Evolutionary conservation across 2,329 filamentous ascomycete genomes (phyloP).

Genomic region (Paracoccidioides brasiliensis): DNA sequence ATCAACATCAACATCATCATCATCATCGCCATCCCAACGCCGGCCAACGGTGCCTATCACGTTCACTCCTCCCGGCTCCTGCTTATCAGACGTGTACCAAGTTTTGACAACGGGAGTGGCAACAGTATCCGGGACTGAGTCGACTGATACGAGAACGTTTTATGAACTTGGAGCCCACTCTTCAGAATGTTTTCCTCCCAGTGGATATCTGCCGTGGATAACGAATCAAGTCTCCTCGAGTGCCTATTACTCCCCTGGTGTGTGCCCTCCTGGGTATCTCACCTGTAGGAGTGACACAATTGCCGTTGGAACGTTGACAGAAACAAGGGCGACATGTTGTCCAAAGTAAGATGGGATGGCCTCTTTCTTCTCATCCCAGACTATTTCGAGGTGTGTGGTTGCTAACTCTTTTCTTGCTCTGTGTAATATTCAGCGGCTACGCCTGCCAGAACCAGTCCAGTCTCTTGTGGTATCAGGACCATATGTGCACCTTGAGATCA

Average conservation of each 20-base stretch:
- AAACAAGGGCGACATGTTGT: not conserved
- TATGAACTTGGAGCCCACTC: not conserved
- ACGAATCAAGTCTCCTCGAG: not conserved
- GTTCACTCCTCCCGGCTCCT: not conserved
- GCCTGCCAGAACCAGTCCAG: not conserved
- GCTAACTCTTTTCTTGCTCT: not conserved
- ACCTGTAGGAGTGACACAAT: not conserved
- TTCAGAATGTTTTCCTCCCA: not conserved
- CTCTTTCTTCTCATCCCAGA: not conserved
- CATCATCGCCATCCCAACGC: too few relatives aligned
- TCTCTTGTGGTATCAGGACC: not conserved
- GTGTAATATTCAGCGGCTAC: not conserved
- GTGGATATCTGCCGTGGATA: not conserved
- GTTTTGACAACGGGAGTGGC: not conserved
- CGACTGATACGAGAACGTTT: not conserved
- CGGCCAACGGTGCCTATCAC: too few relatives aligned
- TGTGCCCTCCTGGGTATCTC: not conserved
- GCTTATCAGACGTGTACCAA: not conserved
- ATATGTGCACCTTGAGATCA: not conserved
- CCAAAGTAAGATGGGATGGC: not conserved
- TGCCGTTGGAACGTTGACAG: not conserved
- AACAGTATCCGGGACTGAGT: not conserved
- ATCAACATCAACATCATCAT: too few relatives aligned
- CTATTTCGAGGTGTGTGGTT: not conserved
- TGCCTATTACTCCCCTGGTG: not conserved